Base-by-base conservation (phyloP, 2,329 filamentous ascomycete genomes). In the Aureobasidium sp. region DNA sequence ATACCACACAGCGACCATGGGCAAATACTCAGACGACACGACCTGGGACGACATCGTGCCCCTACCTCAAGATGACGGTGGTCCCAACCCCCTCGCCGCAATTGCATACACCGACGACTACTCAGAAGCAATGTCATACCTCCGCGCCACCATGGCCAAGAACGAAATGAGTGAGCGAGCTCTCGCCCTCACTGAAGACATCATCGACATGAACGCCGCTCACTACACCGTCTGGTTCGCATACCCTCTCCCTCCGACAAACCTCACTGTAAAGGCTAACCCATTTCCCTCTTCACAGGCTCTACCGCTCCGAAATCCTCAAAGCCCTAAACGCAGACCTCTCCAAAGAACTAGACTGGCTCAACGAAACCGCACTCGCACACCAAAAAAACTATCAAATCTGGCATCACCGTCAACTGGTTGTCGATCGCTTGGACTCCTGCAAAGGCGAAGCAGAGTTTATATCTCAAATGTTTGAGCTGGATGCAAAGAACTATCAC, bases 301-400 rank as follows among this genome's bases (percentile, higher is more conserved):
- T 97, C 27, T 99, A 96, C 79, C 89, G 94, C 64, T 91, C 92
- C 67, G 85, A 87, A 70, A 89, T 88, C 59, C 77, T 97, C 53
- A 82, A 87, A 65, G 80, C 84, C 3, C 79, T 96, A 30, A 74
- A 82, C 51, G 81, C 87, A 51, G 78, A 86, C 60, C 78, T 94
- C 48, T 75, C 79, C 2, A 81, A 87, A 63, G 94, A 99, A 74
- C 80, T 97, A 50, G 77, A 79, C 47, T 99, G 93, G 91, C 81
- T 99, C 57, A 95, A 97, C 75, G 79, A 85, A 11, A 85, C 94
- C 32, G 90, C 93, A 11, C 79, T 96, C 58, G 81, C 84, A 62
- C 88, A 96, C 73, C 85, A 95, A 70, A 99, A 99, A 76, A 99
- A 97, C 78, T 99, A 99, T 78, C 94, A 99, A 77, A 99, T 99